These are phyloP conservation scores for Fusarium bulbicola DNA, from an alignment of 2,329 filamentous ascomycete genomes.

Conservation along the genomic window DNA sequence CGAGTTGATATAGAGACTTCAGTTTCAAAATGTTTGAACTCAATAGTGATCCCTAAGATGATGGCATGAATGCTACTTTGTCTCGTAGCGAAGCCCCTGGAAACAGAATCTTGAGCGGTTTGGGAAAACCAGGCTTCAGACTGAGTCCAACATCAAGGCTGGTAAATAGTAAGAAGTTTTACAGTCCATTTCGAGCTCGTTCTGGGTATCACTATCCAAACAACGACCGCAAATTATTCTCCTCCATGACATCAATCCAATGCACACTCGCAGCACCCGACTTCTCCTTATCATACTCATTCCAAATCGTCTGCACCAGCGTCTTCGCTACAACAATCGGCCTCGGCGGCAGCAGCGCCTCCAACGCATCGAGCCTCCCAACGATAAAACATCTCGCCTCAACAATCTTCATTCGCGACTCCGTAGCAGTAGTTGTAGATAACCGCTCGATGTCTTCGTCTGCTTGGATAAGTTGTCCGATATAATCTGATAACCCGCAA, in stretches of 20 bases:
- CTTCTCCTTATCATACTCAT: constrained; percentile 29
- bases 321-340: constrained; percentile 27
- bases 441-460: constrained; percentile 23
- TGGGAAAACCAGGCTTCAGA: not conserved
- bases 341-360: constrained; percentile 17
- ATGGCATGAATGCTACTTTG: accelerated
- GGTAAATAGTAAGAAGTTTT: too few species aligned
- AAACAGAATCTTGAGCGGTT: not conserved
- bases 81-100: accelerated
- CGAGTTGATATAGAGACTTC: not conserved
- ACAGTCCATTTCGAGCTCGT: not conserved
- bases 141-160: accelerated
- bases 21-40: not conserved
- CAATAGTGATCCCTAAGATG: too few species aligned
- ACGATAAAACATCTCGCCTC: constrained; percentile 24
- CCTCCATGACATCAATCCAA: constrained; percentile 39
- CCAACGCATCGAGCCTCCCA: constrained; percentile 7
- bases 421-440: not conserved
- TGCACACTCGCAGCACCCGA: constrained; percentile 1
- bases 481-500: constrained; percentile 27
- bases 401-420: constrained; percentile 10
- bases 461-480: constrained; percentile 14
- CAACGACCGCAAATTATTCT: constrained; percentile 31
- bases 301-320: constrained; percentile 29
- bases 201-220: constrained; percentile 24